Base-by-base conservation (phyloP, 1,284 basidiomycete species). In the Trichosporon sp. region DNA sequence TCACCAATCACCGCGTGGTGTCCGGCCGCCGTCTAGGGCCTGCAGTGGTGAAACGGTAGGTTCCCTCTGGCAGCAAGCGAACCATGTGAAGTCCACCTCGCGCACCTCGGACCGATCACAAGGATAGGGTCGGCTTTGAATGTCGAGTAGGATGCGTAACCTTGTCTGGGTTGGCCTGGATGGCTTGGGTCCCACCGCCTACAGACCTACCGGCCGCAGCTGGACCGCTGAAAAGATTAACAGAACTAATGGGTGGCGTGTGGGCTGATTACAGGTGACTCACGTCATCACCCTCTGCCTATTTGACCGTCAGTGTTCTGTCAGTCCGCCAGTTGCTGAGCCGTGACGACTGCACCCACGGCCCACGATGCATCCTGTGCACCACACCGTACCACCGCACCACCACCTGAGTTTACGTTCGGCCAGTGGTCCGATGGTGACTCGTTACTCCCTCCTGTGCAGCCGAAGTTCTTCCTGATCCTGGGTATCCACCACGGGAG, bases 11-110 rank as follows among this genome's bases (percentile, higher is more conserved):
- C 31, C 59, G 14, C 59, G 14, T 37, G 31, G 4, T 63, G 19
- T 31, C 21, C 59, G 59, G 59, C 14, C 12, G 59, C 59, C 16
- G 31, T 12, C 2, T 40, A 12, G 6, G 35, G 35, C 35, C 35
- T 37, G 8, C 35, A 10, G 35, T 32, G 59, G 12, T 63, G 59
- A 63, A 63, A 63, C 59, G 12, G 26, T 5, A 16, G n/a, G 32
- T 61, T 2, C 35, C 8, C 35, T 7, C 35, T 37, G 12, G 38
- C 10, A 40, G 4, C 38, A 40, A 63, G 31, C 59, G 32, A 63
- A 35, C 59, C 59, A 63, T 63, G 59, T 63, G 59, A 63, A 32
- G 32, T 63, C 59, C 31, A 35, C 31, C 59, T 63, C 59, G 32
- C 37, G 32, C 31, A 35, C 31, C 59, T 63, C 59, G 59, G 59